Evolutionary conservation across 495 filamentous ascomycete species (phyloP), one percentile per base, ranked within the genome.

Genomic region (Tricharina praecox): DNA sequence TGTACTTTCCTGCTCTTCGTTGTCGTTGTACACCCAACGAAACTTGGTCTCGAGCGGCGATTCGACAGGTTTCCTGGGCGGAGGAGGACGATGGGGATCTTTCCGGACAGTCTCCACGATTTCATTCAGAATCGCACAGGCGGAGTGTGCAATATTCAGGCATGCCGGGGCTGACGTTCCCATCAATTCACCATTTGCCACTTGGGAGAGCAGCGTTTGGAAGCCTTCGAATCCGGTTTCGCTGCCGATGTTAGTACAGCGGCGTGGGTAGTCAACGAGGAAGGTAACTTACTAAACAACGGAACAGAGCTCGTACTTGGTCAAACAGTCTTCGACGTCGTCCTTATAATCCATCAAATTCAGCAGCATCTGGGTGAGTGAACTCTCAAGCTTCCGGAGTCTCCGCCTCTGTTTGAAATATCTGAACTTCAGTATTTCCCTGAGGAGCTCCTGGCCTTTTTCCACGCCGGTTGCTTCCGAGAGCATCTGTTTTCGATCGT

Each of bases 211-310:
- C 0, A 52, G 21, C 1, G 53, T 43, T 9, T 43, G 23, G 24
- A 53, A 49, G 16, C 52, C 33, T 18, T 54, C 52, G 24, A 57
- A 47, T 3, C 54, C 54, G 2, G 54, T 48, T 35, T 54, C 48
- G 25, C 36, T 39, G 36, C 36, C 8, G 8, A 39, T 20, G 36
- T 39, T 39, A 20, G 18, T n/a, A 15, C 18, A 39, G 15, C 36
- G 36, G 5, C 8, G 15, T 8, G 8, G 36, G 5, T 16, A 20
- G 11, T 16, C 15, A 39, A 16, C 15, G 36, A n/a, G 36, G 36
- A 8, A 15, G 11, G 11, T n/a, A 15, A 39, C 36, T 39, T 20
- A 39, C 36, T 56, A 56, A 1, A 56, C 34, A 19, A 56, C 43
- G n/a, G 37, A 19, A 19, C 51, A 47, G 18, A 56, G 38, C 24